These are phyloP conservation scores for Monosporascus sp. DNA, from an alignment of 2,329 filamentous ascomycete species.

Conservation along the genomic window DNA sequence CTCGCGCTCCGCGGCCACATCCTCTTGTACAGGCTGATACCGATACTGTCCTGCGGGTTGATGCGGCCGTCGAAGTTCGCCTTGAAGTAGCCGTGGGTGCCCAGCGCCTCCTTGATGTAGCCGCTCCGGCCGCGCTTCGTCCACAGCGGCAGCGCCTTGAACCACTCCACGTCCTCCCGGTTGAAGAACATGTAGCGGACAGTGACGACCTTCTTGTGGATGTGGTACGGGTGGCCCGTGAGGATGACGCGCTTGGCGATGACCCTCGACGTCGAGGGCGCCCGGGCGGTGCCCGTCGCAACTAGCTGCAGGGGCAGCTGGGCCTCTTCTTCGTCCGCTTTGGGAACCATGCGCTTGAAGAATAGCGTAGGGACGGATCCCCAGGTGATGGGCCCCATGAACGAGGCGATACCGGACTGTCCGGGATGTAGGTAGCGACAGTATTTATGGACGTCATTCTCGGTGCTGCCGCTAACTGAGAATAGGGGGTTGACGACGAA, in stretches of 20 bases:
- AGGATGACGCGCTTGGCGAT: constrained; percentile 91
- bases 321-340: constrained; percentile 38
- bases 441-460: constrained; percentile 97
- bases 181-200: constrained; percentile 99
- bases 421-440: constrained; percentile 88
- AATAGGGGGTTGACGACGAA: constrained; percentile 87
- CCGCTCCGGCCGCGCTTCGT: constrained; percentile 83
- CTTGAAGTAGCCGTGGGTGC: constrained; percentile 99
- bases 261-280: constrained; percentile 70
- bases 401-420: constrained; percentile 80
- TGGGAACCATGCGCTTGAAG: constrained; percentile 59
- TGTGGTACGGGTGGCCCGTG: constrained; percentile 96
- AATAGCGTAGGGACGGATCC: constrained; percentile 85
- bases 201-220: constrained; percentile 95
- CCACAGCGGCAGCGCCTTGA: constrained; percentile 94
- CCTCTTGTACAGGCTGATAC: constrained; percentile 82
- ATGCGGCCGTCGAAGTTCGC: constrained; percentile 94
- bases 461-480: constrained; percentile 81
- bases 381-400: constrained; percentile 89
- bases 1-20: constrained; percentile 70
- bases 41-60: constrained; percentile 91
- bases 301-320: constrained; percentile 63
- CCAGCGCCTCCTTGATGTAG: constrained; percentile 88
- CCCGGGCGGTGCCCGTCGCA: constrained; percentile 79
- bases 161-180: constrained; percentile 90